These are phyloP conservation scores for Penicillium riverlandense DNA, from an alignment of 495 filamentous ascomycete genomes.

Conservation along the genomic window DNA sequence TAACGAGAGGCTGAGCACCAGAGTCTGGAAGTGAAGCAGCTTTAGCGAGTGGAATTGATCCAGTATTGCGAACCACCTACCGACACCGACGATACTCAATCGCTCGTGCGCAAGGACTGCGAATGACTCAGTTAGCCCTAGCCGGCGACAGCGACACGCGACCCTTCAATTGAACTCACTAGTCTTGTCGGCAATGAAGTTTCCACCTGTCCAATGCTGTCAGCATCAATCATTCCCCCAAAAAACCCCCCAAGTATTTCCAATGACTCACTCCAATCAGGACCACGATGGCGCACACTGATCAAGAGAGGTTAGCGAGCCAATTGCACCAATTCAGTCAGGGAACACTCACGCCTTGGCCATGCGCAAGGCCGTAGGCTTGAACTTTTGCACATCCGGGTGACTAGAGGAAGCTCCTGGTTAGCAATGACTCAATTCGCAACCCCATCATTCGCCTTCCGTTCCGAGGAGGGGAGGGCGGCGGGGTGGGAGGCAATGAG, in stretches of 20 bases:
- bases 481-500: constrained; percentile 6
- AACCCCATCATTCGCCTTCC: constrained; percentile 1
- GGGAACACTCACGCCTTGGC: constrained; percentile 72
- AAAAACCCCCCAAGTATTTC: background rate
- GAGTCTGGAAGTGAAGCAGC: constrained; percentile 50
- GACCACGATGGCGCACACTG: constrained; percentile 91
- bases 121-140: constrained; percentile 22
- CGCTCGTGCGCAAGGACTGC: constrained; percentile 94
- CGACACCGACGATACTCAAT: constrained; percentile 94
- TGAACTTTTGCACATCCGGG: constrained; percentile 93
- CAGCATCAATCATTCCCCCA: constrained; percentile 7
- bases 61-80: constrained; percentile 43
- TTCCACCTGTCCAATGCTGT: constrained; percentile 60
- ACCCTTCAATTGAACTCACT: constrained; percentile 51
- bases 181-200: constrained; percentile 78
- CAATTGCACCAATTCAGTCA: no score
- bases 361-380: constrained; percentile 91
- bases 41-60: constrained; percentile 5
- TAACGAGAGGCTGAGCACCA: constrained; percentile 91
- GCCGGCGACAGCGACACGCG: background rate
- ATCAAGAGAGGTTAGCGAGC: constrained; percentile 10
- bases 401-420: constrained; percentile 48
- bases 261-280: constrained; percentile 87
- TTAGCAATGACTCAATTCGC: constrained; percentile 17
- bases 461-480: no score